A percentile compares a stretch with the other conserved stretches of the same genome.
Conservation (phyloP, 2,329 filamentous ascomycete genomes). For the Juglanconis oblonga region DNA sequence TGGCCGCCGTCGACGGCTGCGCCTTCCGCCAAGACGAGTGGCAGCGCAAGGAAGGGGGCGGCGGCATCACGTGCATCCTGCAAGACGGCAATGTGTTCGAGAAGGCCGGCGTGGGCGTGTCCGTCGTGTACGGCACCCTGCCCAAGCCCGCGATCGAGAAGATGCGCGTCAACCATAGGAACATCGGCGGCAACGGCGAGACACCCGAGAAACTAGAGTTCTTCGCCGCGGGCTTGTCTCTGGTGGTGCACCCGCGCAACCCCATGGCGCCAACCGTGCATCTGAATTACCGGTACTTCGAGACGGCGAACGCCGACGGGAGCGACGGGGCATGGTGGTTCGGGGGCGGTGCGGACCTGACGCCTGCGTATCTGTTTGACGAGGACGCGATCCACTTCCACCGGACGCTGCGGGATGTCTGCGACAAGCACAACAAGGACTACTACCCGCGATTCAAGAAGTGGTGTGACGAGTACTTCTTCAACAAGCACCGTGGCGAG, state of each 20-base stretch:
- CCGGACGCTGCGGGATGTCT: constrained; percentile 84
- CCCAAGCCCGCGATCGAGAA: constrained; percentile 83
- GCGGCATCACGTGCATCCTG: constrained; percentile 89
- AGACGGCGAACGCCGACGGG: constrained; percentile 83
- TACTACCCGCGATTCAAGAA: constrained; percentile 96
- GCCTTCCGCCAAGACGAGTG: constrained; percentile 83
- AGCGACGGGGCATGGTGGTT: constrained; percentile 95
- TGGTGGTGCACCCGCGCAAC: constrained; percentile 91
- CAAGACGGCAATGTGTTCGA: constrained; percentile 97
- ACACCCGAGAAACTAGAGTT: constrained; percentile 78
- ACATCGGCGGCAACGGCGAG: constrained; percentile 63
- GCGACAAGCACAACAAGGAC: constrained; percentile 85
- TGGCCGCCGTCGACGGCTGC: constrained; percentile 80
- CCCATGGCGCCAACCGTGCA: constrained; percentile 98
- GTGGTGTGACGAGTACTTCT: constrained; percentile 98
- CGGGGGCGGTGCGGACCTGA: constrained; percentile 90
- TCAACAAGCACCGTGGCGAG: constrained; percentile 86
- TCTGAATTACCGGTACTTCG: constrained; percentile 98
- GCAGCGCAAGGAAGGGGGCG: constrained; percentile 83
- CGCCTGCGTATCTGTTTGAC: constrained; percentile 90
- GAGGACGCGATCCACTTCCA: constrained; percentile 98
- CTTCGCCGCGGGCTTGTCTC: constrained; percentile 89
- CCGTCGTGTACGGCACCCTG: constrained; percentile 88
- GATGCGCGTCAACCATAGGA: constrained; percentile 95
- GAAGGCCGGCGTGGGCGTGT: constrained; percentile 94